Percentiles rank a stretch among this genome's conserved stretches.
Evolutionary conservation across 1,284 basidiomycete species (phyloP).

Genomic region (Puccinia triticina): DNA sequence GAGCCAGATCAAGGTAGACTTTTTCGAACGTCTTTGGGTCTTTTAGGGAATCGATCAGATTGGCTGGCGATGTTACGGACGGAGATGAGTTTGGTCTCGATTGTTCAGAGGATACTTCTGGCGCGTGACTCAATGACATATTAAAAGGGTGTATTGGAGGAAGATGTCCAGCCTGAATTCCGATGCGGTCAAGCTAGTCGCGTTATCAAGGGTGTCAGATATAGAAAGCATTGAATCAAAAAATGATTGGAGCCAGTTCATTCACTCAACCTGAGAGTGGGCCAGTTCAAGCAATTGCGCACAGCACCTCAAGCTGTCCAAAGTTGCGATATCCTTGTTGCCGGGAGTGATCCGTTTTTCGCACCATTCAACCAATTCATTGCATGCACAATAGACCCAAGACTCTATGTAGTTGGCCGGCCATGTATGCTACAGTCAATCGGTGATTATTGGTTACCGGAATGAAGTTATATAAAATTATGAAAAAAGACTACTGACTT

Average conservation of each 20-base stretch:
- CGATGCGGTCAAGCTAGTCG: conserved; percentile 76
- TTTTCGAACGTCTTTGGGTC: conserved; percentile 56
- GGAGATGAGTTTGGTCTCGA: not conserved
- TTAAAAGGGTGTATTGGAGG: conserved; percentile 74
- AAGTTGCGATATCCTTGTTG: conserved; percentile 58
- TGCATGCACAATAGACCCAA: conserved; percentile 89
- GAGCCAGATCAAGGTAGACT: conserved; percentile 65
- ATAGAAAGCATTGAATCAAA: conserved; percentile 37
- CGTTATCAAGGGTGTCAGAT: not conserved
- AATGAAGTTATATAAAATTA: not conserved
- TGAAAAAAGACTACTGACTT: conserved; percentile 64
- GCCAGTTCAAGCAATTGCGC: conserved; percentile 81
- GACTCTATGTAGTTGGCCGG: conserved; percentile 65
- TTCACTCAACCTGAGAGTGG: conserved; percentile 69
- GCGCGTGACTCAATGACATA: conserved; percentile 59
- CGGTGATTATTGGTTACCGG: not conserved
- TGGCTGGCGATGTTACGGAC: not conserved
- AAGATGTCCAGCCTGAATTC: conserved; percentile 72
- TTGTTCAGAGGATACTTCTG: not conserved
- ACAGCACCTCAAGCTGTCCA: conserved; percentile 63
- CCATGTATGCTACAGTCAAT: conserved; percentile 22
- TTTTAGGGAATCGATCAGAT: conserved; percentile 22
- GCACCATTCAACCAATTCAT: conserved; percentile 82
- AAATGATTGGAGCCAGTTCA: conserved; percentile 7
- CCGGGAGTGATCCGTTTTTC: conserved; percentile 74